Percentiles rank a stretch among this genome's conserved stretches.
Evolutionary conservation across 495 filamentous ascomycete species (phyloP).

Genomic region (Mycothermus thermophilus): DNA sequence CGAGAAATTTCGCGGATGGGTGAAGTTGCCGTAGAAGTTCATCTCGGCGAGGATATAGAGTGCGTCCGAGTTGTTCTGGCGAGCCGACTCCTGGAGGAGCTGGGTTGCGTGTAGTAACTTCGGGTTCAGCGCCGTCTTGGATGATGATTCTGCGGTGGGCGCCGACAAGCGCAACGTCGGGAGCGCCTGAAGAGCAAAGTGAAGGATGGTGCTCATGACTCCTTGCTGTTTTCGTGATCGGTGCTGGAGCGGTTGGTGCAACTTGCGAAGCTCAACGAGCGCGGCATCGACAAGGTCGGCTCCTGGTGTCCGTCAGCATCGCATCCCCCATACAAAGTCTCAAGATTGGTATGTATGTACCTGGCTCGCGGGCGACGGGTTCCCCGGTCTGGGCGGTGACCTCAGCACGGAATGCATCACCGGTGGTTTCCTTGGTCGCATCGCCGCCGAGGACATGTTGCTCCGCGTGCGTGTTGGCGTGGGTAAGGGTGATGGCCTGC

Average conservation of each 20-base stretch:
- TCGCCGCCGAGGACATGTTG: constrained; percentile 23
- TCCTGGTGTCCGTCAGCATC: constrained; percentile 20
- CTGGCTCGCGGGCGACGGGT: constrained; percentile 14
- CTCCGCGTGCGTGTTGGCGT: constrained; percentile 17
- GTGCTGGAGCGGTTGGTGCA: constrained; percentile 23
- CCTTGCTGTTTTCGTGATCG: constrained; percentile 25
- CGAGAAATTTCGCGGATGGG: constrained; percentile 70
- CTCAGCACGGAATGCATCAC: constrained; percentile 17
- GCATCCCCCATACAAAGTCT: no score
- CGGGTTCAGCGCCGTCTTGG: constrained; percentile 16
- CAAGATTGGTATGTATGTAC: constrained; percentile 7
- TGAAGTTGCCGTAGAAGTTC: constrained; percentile 93
- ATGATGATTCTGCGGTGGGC: constrained; percentile 21
- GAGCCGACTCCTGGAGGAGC: constrained; percentile 61
- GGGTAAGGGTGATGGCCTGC: constrained; percentile 26
- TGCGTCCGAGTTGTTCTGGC: constrained; percentile 69
- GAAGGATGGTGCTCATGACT: constrained; percentile 23
- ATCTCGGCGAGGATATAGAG: constrained; percentile 84
- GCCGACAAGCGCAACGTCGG: constrained; percentile 30
- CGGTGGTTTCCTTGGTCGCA: constrained; percentile 10
- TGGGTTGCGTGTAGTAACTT: constrained; percentile 48
- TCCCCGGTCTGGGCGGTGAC: constrained; percentile 8
- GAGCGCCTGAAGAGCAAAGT: constrained; percentile 25
- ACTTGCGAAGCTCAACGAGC: constrained; percentile 28
- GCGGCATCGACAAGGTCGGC: constrained; percentile 33